A percentile compares a stretch with the other conserved stretches of the same genome.
Conservation (phyloP, 2,329 filamentous ascomycete species). For the Knoxdaviesia proteae region DNA sequence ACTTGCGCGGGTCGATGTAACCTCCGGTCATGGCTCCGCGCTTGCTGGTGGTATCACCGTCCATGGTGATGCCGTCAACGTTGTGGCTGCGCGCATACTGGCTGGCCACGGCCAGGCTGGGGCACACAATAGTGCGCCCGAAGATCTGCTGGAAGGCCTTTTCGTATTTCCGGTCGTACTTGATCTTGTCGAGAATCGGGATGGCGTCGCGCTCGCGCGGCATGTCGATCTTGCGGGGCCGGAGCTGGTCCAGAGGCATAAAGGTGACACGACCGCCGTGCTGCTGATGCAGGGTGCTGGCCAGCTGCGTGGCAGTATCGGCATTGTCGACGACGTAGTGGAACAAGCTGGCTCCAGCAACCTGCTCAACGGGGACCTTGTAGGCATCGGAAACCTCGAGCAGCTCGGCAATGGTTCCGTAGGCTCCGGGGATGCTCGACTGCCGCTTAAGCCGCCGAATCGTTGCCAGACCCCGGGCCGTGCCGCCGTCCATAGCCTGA, state of each 20-base stretch:
- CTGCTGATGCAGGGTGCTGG: conserved; percentile 59
- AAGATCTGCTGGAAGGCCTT: conserved; percentile 88
- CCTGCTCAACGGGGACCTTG: conserved; percentile 76
- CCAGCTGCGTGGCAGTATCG: conserved; percentile 61
- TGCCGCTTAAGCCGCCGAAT: conserved; percentile 68
- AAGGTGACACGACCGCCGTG: conserved; percentile 80
- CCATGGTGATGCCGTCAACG: conserved; percentile 80
- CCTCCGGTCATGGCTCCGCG: conserved; percentile 90
- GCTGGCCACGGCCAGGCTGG: conserved; percentile 66
- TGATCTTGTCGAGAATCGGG: conserved; percentile 66
- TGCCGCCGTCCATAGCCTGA: conserved; percentile 76
- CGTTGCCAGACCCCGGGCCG: conserved; percentile 67
- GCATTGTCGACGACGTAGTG: conserved; percentile 92
- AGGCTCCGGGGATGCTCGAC: conserved; percentile 63
- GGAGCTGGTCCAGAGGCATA: conserved; percentile 73
- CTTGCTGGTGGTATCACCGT: conserved; percentile 88
- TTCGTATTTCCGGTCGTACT: conserved; percentile 57
- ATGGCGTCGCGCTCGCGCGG: conserved; percentile 75
- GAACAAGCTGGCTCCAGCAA: conserved; percentile 79
- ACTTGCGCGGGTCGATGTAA: conserved; percentile 71
- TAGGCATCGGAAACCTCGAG: conserved; percentile 71
- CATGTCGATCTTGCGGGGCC: conserved; percentile 49
- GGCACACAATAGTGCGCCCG: conserved; percentile 84
- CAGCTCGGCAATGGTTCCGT: conserved; percentile 85
- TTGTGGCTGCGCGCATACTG: conserved; percentile 86